These are phyloP conservation scores for Monascus ruber DNA, from an alignment of 2,329 filamentous ascomycete genomes.

Conservation along the genomic window DNA sequence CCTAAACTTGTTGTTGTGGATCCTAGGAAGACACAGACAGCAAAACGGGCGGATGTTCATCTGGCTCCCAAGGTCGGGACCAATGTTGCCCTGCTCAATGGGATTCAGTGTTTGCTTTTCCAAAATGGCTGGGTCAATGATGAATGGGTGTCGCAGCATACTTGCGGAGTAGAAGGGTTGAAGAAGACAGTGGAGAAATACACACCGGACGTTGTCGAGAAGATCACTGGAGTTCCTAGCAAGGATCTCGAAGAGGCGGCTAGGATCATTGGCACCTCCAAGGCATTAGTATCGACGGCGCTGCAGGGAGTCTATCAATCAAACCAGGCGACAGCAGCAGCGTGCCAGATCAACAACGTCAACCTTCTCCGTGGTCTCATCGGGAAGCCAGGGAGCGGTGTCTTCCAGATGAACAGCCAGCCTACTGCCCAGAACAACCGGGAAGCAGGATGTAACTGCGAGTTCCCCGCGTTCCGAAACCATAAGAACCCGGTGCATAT, in stretches of 20 bases:
- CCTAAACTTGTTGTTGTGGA: slow-evolving; percentile 27
- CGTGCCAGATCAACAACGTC: slow-evolving; percentile 33
- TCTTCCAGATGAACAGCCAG: slow-evolving; percentile 32
- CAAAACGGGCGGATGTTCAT: slow-evolving; percentile 24
- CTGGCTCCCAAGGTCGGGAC: slow-evolving; percentile 24
- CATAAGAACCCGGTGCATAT: slow-evolving; percentile 24
- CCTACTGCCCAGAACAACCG: slow-evolving; percentile 32
- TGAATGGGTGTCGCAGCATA: slow-evolving; percentile 18
- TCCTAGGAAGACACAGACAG: slow-evolving; percentile 22
- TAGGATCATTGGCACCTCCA: slow-evolving; percentile 20
- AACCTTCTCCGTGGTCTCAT: slow-evolving; percentile 26
- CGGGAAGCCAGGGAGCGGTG: slow-evolving; percentile 23
- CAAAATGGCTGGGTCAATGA: slow-evolving; percentile 25
- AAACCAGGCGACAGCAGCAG: slow-evolving; percentile 29
- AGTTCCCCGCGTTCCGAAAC: slow-evolving; percentile 29
- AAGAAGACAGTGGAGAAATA: slow-evolving; percentile 18
- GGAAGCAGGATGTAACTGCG: slow-evolving; percentile 29
- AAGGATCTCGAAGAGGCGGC: slow-evolving; percentile 20
- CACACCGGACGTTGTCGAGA: slow-evolving; percentile 19
- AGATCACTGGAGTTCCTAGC: slow-evolving; percentile 24
- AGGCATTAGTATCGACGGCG: slow-evolving; percentile 24
- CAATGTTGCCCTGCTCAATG: slow-evolving; percentile 28
- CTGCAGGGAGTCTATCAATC: slow-evolving; percentile 32
- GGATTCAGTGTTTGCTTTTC: slow-evolving; percentile 27
- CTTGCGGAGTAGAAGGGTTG: slow-evolving; percentile 17